Base-by-base conservation (phyloP, 257 asterid genomes). In the Nicotiana sylvestris region DNA sequence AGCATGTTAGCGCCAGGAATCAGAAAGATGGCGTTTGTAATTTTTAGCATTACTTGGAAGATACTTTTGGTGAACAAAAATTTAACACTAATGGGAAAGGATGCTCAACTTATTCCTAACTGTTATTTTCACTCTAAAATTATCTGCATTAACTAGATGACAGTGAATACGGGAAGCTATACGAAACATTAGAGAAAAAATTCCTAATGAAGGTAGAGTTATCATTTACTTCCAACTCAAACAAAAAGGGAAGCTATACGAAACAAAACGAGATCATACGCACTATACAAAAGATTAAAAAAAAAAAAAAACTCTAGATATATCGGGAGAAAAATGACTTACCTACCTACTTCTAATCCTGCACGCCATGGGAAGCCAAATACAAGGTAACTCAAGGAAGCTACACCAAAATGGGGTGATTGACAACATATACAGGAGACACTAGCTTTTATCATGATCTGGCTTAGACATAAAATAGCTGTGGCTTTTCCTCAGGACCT, bases 401-500 rank as follows among this genome's bases (percentile, higher is more conserved):
- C 83, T 66, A 70, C 70, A 77, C 76, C 83, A 57, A 66, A 66
- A 62, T 64, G 76, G 82, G 83, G 83, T 84, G 60, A 61, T 77
- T 66, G 66, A 85, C 66, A 81, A 82, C 58, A 84, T 16, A 83
- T 66, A 82, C 49, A 66, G 87, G 74, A 84, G 79, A 80, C 32
- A 72, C 91, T 88, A 93, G 82, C 88, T 88, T 81, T 91, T 89
- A 65, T 85, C 89, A 39, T 78, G 85, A 86, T 89, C 87, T 67
- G 84, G 83, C 84, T 86, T 88, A 29, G 92, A 81, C 85, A 91
- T 87, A 89, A 83, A 79, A 83, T 78, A 85, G 80, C 81, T 82
- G 35, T 77, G 86, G 43, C 89, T 82, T 86, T 85, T 92, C 74
- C 89, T 90, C 87, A 93, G 89, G 84, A 90, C 86, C 89, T 96